A percentile compares a stretch with the other conserved stretches of the same genome.
Evolutionary conservation across 768 basidiomycete genomes (phyloP).

Genomic region (Russula earlei): DNA sequence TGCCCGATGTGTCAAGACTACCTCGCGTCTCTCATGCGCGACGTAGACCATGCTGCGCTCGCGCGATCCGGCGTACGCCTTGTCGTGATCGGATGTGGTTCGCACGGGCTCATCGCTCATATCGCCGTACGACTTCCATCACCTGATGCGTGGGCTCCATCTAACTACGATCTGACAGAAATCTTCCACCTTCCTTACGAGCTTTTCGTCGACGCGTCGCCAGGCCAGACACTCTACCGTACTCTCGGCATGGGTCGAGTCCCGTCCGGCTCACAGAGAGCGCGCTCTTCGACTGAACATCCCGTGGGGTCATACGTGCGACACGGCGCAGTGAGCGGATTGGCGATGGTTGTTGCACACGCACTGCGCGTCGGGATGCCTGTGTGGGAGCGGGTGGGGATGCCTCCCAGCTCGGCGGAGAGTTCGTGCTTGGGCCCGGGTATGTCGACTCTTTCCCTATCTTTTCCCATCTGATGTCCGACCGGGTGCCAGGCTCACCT

Average conservation of each 20-base stretch:
- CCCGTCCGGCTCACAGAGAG: conserved; percentile 30
- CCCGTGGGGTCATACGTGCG: conserved; percentile 47
- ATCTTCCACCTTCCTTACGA: conserved; percentile 64
- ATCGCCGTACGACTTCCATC: conserved; percentile 37
- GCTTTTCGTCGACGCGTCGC: conserved; percentile 71
- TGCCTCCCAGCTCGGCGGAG: conserved; percentile 74
- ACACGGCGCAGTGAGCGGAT: conserved; percentile 55
- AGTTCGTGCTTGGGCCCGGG: conserved; percentile 71
- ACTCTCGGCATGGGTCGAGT: conserved; percentile 68
- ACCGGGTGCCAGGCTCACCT: conserved; percentile 39
- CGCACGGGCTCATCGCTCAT: conserved; percentile 69
- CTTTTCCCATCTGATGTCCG: too few relatives aligned
- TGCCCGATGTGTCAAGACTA: conserved; percentile 86
- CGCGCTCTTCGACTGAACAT: too few relatives aligned
- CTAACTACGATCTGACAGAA: conserved; percentile 26
- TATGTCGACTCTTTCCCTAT: conserved; percentile 23
- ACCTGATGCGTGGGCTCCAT: background rate
- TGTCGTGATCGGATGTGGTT: conserved; percentile 72
- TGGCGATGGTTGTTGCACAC: conserved; percentile 64
- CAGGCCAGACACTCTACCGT: conserved; percentile 47
- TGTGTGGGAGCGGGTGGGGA: conserved; percentile 76
- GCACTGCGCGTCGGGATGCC: conserved; percentile 72
- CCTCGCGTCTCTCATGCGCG: conserved; percentile 53
- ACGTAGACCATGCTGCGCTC: conserved; percentile 39
- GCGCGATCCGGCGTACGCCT: conserved; percentile 45